phyloP scores from a whole-genome alignment of 163 green algal species.

The Scenedesmus sp. region DNA sequence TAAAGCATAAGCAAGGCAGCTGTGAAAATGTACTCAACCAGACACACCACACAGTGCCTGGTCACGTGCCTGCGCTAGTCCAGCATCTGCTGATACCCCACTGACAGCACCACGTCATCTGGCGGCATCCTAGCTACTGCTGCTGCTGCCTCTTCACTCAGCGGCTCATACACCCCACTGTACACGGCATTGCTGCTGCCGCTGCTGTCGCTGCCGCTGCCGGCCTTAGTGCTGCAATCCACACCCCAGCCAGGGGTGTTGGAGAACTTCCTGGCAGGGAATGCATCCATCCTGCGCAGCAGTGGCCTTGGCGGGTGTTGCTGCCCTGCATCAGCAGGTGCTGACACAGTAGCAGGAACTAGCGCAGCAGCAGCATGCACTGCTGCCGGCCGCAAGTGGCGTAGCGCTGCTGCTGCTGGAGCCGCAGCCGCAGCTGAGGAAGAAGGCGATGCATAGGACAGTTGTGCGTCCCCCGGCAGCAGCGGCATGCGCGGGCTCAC shows the following conservation, averaged over 20 bases:
- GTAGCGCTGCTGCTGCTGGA: not conserved
- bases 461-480: not conserved
- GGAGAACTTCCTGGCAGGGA: not conserved
- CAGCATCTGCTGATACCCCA: conserved; percentile 13
- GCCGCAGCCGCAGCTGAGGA: not conserved
- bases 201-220: not conserved
- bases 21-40: not conserved
- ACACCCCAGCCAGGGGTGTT: not conserved
- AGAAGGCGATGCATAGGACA: not conserved
- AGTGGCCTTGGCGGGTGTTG: not conserved
- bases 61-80: not conserved
- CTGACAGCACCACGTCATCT: not conserved
- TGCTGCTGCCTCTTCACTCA: conserved; percentile 15
- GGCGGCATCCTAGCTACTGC: not conserved
- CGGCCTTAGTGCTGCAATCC: not conserved
- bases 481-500: not conserved
- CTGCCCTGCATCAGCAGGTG: not conserved
- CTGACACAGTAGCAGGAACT: not conserved
- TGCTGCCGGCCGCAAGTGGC: not conserved
- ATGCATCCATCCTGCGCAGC: not conserved
- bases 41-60: not conserved
- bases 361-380: too few species aligned
- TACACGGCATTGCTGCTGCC: not conserved
- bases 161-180: not conserved
- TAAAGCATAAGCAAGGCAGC: too few species aligned